Base-by-base conservation (phyloP, 179 eudicot genomes). In the Camellia oleifera region DNA sequence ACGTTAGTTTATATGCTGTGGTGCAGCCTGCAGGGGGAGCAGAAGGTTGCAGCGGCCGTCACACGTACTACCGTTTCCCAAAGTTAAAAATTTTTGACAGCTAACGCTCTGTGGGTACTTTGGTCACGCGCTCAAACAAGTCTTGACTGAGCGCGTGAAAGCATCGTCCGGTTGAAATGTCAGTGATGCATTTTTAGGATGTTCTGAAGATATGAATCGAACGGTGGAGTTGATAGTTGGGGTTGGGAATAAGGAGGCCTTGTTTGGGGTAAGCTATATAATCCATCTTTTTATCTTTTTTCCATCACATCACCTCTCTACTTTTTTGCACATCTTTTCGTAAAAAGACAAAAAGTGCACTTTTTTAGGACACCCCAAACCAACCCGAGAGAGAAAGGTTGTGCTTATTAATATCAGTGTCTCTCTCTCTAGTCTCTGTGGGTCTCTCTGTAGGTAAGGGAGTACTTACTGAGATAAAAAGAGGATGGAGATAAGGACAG, bases 11-110 rank as follows among this genome's bases (percentile, higher is more conserved):
- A 4, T 3, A 7, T 5, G 52, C 52, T 48, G 5, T 48, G 52
- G 52, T 4, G 6, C 52, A 26, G 26, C 26, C 26, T 26, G 26
- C 26, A 42, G 17, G 14, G 63, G 32, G 54, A 5, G 53, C 62
- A 9, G 58, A 50, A 5, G 53, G 80, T 60, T 23, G 70, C 82
- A 79, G 85, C 82, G 83, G 83, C 83, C 86, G 86, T 84, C 86
- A 77, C n/a, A 78, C 83, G 78, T 83, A 77, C 83, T 74, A 10
- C 56, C 73, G 71, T 71, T 84, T 81, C 81, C 81, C 81, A n/a
- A 81, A 84, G 81, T 63, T 78, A 70, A 70, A 69, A n/a, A 17
- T 57, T 79, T 14, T 20, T 79, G 68, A 79, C 81, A 79, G 81
- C 81, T 71, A 56, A 45, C 15, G 44, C 65, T 13, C 5, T 23